A percentile compares a stretch with the other conserved stretches of the same genome.
Conservation (phyloP, 2,329 filamentous ascomycete genomes). For the Hymenoscyphus scutula region DNA sequence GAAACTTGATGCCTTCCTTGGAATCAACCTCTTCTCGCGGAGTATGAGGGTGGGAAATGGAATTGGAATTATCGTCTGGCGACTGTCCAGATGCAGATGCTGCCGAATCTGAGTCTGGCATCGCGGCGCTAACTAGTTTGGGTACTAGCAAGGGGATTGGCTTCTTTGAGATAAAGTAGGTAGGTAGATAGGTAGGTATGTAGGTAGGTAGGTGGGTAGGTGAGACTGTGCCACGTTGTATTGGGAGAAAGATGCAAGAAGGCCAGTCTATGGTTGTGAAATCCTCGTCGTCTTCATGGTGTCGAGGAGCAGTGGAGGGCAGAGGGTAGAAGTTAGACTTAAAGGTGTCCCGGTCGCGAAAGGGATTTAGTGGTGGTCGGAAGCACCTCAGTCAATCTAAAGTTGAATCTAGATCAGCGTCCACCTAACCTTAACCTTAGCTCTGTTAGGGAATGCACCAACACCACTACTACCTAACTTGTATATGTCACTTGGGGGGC, state of each 20-base stretch:
- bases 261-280: not conserved
- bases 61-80: not conserved
- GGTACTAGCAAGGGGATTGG: constrained; percentile 7
- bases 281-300: not conserved
- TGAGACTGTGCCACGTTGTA: constrained; percentile 4
- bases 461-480: no score
- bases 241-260: not conserved
- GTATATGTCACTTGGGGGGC: no score
- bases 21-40: constrained; percentile 2
- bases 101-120: constrained; percentile 6
- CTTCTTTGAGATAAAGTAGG: constrained; percentile 4
- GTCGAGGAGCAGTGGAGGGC: not conserved
- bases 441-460: not conserved
- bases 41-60: no score
- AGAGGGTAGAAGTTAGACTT: not conserved
- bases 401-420: not conserved
- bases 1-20: not conserved
- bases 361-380: constrained; percentile 1
- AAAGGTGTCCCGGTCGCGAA: not conserved
- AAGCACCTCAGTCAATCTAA: constrained; percentile 6
- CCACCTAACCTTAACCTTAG: no score
- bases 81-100: not conserved
- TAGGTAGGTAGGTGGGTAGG: no score
- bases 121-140: constrained; percentile 5
- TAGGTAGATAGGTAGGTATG: no score